These are phyloP conservation scores for Yarrowia keelungensis DNA, from an alignment of 805 yeast genomes.

Conservation along the genomic window DNA sequence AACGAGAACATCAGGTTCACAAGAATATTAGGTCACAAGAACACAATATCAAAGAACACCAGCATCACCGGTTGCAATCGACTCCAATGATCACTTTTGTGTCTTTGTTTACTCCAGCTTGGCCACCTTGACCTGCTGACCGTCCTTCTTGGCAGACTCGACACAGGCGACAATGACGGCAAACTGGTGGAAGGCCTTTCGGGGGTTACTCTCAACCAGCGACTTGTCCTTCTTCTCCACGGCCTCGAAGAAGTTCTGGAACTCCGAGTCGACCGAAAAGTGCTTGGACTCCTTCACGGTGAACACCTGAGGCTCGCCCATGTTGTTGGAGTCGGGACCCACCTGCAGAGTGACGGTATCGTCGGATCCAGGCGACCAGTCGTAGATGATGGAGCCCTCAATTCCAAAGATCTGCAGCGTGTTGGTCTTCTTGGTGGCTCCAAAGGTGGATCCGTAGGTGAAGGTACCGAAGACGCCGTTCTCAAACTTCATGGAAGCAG, in stretches of 20 bases:
- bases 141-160: constrained; percentile 61
- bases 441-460: constrained; percentile 86
- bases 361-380: constrained; percentile 53
- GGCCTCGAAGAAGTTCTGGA: constrained; percentile 65
- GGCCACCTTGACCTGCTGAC: constrained; percentile 49
- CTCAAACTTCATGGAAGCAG: constrained; percentile 67
- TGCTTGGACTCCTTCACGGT: constrained; percentile 47
- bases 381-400: constrained; percentile 74
- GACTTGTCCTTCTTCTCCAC: constrained; percentile 66
- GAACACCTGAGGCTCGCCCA: constrained; percentile 43
- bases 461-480: constrained; percentile 79
- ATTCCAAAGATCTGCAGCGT: constrained; percentile 77
- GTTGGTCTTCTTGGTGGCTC: constrained; percentile 75
- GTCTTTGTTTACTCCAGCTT: not conserved
- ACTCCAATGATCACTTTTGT: not conserved
- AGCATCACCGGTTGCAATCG: too few relatives aligned
- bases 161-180: constrained; percentile 88
- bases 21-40: too few relatives aligned
- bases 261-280: constrained; percentile 54
- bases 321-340: constrained; percentile 45
- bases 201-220: constrained; percentile 67
- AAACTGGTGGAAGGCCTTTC: constrained; percentile 86
- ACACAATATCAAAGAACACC: too few relatives aligned
- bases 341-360: constrained; percentile 45
- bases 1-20: too few relatives aligned